Evolutionary conservation across 345 rosid genomes (phyloP), one percentile per base, ranked within the genome.

Genomic region (Arabis hirsuta): DNA sequence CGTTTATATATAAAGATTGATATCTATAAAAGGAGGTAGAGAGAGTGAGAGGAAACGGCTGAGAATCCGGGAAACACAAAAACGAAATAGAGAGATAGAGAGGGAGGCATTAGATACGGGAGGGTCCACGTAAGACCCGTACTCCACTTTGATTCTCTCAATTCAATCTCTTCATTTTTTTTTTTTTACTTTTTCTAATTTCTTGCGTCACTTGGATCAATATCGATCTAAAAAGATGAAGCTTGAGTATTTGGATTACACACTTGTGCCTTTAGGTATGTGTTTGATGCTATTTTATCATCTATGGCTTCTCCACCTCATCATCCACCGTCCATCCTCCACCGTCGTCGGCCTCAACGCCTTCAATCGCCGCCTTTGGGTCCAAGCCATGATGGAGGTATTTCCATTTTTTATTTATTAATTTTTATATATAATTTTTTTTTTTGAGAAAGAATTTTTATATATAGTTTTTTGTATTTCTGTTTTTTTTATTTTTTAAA

Each of bases 351-450:
- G 96, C 46, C 65, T 92, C 31, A 92, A 92, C 41, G 83, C 96
- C 67, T 76, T 88, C 76, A 90, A 86, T 66, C 96, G 98, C 77
- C 85, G 93, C 67, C 87, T 82, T 64, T 90, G 97, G 98, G 96
- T 92, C 55, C 81, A 65, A 16, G 93, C 93, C 69, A 92, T 93
- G 97, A 90, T 93, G 97, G 96, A 92, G 95, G 96, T 88, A 29
- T 1, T 26, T 0, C 14, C 9, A 13, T 32, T 62, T 58, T 3
- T 24, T 11, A 1, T 61, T 16, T 4, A 22, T 13, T 3, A 8
- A 4, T 47, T 22, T 0, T 48, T 32, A 32, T 36, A 8, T 36
- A 36, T 9, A 3, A 1, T 41, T 12, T 62, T 11, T 16, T 9
- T 16, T n/a, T n/a, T n/a, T n/a, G n/a, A n/a, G n/a, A n/a, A n/a